Percentiles rank a stretch among this genome's conserved stretches.
Conservation (phyloP, 495 filamentous ascomycete genomes). For the Mytilinidion resinicola region DNA sequence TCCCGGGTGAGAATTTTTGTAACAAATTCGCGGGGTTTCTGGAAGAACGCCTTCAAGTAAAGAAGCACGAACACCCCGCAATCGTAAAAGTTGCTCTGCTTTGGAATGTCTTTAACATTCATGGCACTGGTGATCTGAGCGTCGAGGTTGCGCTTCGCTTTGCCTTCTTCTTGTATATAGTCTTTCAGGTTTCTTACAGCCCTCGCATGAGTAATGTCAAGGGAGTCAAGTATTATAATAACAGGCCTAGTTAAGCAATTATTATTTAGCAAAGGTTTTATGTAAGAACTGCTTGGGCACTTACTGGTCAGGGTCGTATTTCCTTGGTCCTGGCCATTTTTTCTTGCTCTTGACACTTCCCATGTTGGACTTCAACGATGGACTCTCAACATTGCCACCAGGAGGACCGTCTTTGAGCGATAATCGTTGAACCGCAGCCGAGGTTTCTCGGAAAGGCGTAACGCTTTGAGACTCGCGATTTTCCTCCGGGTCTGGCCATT, state of each 20-base stretch:
- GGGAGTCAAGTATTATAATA: constrained; percentile 87
- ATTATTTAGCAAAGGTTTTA: constrained; percentile 24
- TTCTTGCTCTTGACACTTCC: constrained; percentile 6
- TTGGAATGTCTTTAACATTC: constrained; percentile 63
- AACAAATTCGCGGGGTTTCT: constrained; percentile 60
- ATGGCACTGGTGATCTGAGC: constrained; percentile 54
- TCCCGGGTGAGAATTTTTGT: constrained; percentile 46
- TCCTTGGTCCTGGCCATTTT: constrained; percentile 11
- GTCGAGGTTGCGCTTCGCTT: constrained; percentile 58
- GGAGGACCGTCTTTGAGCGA: neutral
- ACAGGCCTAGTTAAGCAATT: constrained; percentile 45
- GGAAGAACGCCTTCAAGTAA: constrained; percentile 75
- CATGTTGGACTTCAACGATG: neutral
- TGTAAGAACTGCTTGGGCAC: neutral
- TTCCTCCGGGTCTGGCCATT: neutral
- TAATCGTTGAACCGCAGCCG: neutral
- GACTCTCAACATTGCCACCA: neutral
- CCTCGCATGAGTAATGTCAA: constrained; percentile 53
- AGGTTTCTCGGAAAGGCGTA: neutral
- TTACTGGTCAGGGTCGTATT: constrained; percentile 22
- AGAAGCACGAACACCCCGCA: constrained; percentile 82
- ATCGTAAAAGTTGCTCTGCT: constrained; percentile 79
- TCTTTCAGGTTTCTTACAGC: constrained; percentile 63
- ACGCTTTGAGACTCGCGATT: neutral
- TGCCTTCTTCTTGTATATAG: constrained; percentile 69